A percentile compares a stretch with the other conserved stretches of the same genome.
These are phyloP conservation scores for Citrus trifoliata DNA, from an alignment of 345 rosid genomes.

Conservation along the genomic window DNA sequence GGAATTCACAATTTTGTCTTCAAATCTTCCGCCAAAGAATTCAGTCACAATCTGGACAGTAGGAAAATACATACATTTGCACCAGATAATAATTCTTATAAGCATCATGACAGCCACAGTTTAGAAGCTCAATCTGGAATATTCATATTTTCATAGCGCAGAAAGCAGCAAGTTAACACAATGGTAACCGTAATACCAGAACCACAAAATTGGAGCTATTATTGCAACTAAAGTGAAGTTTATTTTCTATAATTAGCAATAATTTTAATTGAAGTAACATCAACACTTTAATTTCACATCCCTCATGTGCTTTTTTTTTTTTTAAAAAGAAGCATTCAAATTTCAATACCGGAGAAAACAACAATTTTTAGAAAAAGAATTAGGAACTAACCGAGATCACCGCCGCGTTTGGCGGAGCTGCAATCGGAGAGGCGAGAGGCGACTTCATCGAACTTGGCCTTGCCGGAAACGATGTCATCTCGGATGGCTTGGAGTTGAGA, in stretches of 20 bases:
- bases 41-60: too few species aligned
- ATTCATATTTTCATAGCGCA: not conserved
- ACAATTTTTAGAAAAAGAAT: too few species aligned
- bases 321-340: too few species aligned
- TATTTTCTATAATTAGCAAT: not conserved
- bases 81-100: not conserved
- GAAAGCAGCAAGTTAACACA: not conserved
- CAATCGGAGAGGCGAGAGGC: slow-evolving; percentile 86
- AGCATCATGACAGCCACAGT: not conserved
- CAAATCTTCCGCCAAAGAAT: too few species aligned
- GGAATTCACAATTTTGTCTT: too few species aligned
- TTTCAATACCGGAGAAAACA: not conserved
- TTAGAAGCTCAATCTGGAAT: not conserved
- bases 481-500: slow-evolving; percentile 68
- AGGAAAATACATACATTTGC: not conserved
- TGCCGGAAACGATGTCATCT: slow-evolving; percentile 76
- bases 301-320: too few species aligned
- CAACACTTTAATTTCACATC: not conserved
- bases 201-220: not conserved
- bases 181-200: not conserved
- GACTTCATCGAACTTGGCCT: slow-evolving; percentile 70
- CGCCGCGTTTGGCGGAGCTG: slow-evolving; percentile 98
- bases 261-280: not conserved
- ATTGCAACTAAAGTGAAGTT: not conserved
- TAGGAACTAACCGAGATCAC: slow-evolving; percentile 71